Conservation (phyloP, 1,284 basidiomycete genomes). For the Leccinum fallax region DNA sequence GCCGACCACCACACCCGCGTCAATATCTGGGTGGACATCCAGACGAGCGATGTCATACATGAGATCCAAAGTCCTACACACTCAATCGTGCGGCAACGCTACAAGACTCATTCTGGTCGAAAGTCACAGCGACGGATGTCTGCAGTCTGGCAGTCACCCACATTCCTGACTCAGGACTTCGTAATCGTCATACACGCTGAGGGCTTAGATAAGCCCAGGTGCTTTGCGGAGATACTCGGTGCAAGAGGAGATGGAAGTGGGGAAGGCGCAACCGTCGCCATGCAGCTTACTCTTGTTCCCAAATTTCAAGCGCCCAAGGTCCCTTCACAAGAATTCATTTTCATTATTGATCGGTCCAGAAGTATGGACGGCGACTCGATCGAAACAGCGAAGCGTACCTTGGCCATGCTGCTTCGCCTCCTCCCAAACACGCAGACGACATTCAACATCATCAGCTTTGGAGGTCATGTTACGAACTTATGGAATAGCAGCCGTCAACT, state of each 20-base stretch:
- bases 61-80: conserved; percentile 47
- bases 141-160: conserved; percentile 39
- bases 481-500: conserved; percentile 43
- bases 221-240: conserved; percentile 50
- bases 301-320: conserved; percentile 45
- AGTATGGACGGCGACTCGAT: conserved; percentile 41
- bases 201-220: conserved; percentile 52
- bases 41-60: conserved; percentile 46
- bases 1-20: conserved; percentile 39
- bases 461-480: conserved; percentile 29
- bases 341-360: conserved; percentile 45
- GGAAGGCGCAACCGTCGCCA: conserved; percentile 42
- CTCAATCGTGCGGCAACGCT: conserved; percentile 33
- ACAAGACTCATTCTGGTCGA: conserved; percentile 37
- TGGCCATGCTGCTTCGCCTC: conserved; percentile 37
- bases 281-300: conserved; percentile 55
- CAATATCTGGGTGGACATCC: conserved; percentile 46
- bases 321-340: conserved; percentile 44
- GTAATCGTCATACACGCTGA: conserved; percentile 47
- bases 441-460: conserved; percentile 58
- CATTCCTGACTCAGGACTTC: conserved; percentile 49
- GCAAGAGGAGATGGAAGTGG: conserved; percentile 22
- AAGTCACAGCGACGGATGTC: conserved; percentile 45
- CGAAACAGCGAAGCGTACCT: conserved; percentile 39
- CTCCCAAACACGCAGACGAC: conserved; percentile 36